Evolutionary conservation across 805 yeast species (phyloP).

Genomic region (Ogataea allantospora): DNA sequence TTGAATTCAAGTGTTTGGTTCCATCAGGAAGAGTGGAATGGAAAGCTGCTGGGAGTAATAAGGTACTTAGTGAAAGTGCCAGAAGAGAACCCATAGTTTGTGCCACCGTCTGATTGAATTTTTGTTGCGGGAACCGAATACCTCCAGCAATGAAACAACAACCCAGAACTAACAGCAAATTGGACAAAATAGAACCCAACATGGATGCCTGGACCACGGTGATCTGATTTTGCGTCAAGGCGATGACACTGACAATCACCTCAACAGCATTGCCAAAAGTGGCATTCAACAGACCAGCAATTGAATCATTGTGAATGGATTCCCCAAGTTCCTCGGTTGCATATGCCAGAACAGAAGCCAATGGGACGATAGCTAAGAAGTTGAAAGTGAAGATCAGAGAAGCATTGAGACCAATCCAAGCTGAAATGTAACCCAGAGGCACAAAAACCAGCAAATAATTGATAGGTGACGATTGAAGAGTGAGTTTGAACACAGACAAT

Average conservation of each 20-base stretch:
- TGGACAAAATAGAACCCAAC: conserved; percentile 92
- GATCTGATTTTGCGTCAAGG: conserved; percentile 79
- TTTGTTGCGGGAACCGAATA: conserved; percentile 77
- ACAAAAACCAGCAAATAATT: conserved; percentile 78
- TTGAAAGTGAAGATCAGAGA: conserved; percentile 65
- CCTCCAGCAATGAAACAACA: conserved; percentile 95
- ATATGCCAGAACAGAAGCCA: conserved; percentile 85
- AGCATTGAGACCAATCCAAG: conserved; percentile 52
- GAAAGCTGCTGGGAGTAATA: conserved; percentile 95
- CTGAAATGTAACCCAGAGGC: conserved; percentile 85
- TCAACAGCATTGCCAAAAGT: conserved; percentile 98
- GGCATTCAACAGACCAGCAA: conserved; percentile 94
- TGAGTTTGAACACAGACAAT: conserved; percentile 12
- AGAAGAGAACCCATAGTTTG: conserved; percentile 95
- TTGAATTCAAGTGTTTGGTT: conserved; percentile 27
- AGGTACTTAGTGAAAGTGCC: conserved; percentile 86
- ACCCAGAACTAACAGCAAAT: conserved; percentile 87
- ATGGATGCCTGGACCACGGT: conserved; percentile 95
- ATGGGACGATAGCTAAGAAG: conserved; percentile 86
- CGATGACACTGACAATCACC: conserved; percentile 89
- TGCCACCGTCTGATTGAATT: conserved; percentile 93
- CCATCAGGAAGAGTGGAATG: conserved; percentile 66
- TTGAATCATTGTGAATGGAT: conserved; percentile 77
- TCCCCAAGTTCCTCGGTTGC: conserved; percentile 92
- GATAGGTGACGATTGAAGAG: conserved; percentile 46